Evolutionary conservation across 2,329 filamentous ascomycete genomes (phyloP).

Genomic region (Aureobasidium sp.): DNA sequence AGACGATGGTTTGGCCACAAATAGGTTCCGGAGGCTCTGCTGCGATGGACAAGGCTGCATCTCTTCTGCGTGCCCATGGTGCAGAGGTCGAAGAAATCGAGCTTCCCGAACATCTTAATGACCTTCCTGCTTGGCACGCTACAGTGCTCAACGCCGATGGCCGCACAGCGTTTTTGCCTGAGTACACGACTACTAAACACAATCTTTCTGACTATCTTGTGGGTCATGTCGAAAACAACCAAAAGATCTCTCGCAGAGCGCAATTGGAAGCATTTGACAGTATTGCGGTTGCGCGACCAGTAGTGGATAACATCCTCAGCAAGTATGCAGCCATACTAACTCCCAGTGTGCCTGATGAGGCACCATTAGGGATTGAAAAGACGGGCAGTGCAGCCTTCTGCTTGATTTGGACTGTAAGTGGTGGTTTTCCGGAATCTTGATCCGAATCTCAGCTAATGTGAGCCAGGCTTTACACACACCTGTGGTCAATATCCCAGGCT

Average conservation of each 20-base stretch:
- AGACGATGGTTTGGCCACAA: conserved; percentile 44
- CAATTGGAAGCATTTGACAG: conserved; percentile 49
- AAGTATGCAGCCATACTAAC: conserved; percentile 49
- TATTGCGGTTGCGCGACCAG: conserved; percentile 45
- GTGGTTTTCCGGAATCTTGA: not conserved
- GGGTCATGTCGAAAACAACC: not conserved
- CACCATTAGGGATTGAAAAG: conserved; percentile 43
- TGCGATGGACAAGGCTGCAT: conserved; percentile 28
- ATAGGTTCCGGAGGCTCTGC: conserved; percentile 28
- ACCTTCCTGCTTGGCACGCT: conserved; percentile 45
- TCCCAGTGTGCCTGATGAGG: conserved; percentile 52
- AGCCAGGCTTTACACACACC: conserved; percentile 46
- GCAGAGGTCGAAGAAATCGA: conserved; percentile 49
- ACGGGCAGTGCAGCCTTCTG: conserved; percentile 49
- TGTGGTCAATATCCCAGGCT: conserved; percentile 56
- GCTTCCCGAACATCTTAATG: conserved; percentile 42
- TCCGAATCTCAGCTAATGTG: not conserved
- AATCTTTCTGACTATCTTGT: not conserved
- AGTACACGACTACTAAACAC: not conserved
- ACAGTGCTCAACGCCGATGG: conserved; percentile 46
- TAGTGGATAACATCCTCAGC: conserved; percentile 44
- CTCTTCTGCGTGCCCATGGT: conserved; percentile 35
- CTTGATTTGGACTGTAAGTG: conserved; percentile 42
- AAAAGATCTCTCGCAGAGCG: conserved; percentile 26
- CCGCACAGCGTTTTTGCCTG: conserved; percentile 31